Percentiles rank a stretch among this genome's conserved stretches.
phyloP scores from a whole-genome alignment of 495 filamentous ascomycete species.

The Aspergillus cavernicola region DNA sequence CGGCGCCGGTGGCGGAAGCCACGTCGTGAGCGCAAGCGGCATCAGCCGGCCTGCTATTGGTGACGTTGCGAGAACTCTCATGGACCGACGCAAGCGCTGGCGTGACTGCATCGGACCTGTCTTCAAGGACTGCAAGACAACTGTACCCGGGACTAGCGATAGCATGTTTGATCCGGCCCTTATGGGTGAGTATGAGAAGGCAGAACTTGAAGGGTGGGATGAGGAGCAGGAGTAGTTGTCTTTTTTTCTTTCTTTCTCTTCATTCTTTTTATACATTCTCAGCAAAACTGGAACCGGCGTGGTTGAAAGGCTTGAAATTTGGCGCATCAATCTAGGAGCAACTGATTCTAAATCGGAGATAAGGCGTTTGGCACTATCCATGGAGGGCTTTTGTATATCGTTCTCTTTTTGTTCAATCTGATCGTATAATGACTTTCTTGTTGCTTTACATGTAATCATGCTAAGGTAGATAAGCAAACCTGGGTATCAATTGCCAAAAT shows the following conservation, averaged over 20 bases:
- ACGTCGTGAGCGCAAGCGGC: conserved; percentile 47
- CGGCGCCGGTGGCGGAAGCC: conserved; percentile 52
- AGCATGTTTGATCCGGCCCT: conserved; percentile 61
- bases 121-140: conserved; percentile 69
- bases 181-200: conserved; percentile 58
- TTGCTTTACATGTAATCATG: not conserved
- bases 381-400: not conserved
- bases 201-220: conserved; percentile 72
- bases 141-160: conserved; percentile 50
- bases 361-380: no score
- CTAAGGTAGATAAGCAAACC: not conserved
- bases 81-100: conserved; percentile 87
- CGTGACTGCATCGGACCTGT: conserved; percentile 81
- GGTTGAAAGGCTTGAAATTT: not conserved
- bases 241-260: not conserved
- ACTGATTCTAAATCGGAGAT: not conserved
- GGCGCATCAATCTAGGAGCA: no score
- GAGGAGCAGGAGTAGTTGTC: conserved; percentile 57
- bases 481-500: not conserved
- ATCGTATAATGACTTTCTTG: not conserved
- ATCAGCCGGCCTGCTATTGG: conserved; percentile 78
- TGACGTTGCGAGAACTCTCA: conserved; percentile 80
- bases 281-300: not conserved
- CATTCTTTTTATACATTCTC: not conserved
- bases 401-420: not conserved